Evolutionary conservation across 1,139 yeast genomes (phyloP).

Genomic region (Candida labiduridarum): DNA sequence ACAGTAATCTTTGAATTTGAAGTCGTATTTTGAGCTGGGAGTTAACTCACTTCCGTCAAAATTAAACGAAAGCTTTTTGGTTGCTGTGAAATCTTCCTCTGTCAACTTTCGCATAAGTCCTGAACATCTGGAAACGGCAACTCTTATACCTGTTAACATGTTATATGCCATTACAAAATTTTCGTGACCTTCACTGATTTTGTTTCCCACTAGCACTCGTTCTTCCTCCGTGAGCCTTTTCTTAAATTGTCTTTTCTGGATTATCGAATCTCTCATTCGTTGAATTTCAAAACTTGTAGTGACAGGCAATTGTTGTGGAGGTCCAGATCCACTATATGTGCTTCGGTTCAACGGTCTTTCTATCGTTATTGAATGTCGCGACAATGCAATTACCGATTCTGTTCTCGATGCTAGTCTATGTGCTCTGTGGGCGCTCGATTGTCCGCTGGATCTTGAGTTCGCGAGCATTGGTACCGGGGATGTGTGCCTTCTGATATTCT

Average conservation of each 20-base stretch:
- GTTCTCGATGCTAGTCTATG: conserved; percentile 8
- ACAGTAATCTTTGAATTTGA: conserved; percentile 94
- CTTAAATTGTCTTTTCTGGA: conserved; percentile 39
- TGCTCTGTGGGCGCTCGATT: neutral
- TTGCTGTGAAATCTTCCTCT: conserved; percentile 68
- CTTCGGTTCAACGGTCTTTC: conserved; percentile 20
- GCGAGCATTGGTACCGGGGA: conserved; percentile 18
- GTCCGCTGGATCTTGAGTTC: conserved; percentile 2
- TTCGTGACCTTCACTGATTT: conserved; percentile 88
- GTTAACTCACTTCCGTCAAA: conserved; percentile 87
- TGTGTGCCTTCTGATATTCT: conserved; percentile 25
- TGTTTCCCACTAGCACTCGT: conserved; percentile 69
- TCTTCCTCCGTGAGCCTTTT: conserved; percentile 41
- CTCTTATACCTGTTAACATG: conserved; percentile 96
- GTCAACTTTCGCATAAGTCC: conserved; percentile 77
- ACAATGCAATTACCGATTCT: conserved; percentile 19
- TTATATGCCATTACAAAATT: conserved; percentile 94
- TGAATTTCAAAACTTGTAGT: conserved; percentile 32
- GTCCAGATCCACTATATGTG: conserved; percentile 20
- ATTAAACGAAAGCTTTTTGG: conserved; percentile 83
- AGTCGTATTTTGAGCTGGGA: conserved; percentile 92
- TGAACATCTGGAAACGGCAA: conserved; percentile 90
- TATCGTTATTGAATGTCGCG: conserved; percentile 14
- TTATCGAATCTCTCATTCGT: conserved; percentile 44
- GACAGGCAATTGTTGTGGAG: conserved; percentile 11